These are phyloP conservation scores for Sarcomyxa edulis DNA, from an alignment of 768 basidiomycete genomes.

Conservation along the genomic window DNA sequence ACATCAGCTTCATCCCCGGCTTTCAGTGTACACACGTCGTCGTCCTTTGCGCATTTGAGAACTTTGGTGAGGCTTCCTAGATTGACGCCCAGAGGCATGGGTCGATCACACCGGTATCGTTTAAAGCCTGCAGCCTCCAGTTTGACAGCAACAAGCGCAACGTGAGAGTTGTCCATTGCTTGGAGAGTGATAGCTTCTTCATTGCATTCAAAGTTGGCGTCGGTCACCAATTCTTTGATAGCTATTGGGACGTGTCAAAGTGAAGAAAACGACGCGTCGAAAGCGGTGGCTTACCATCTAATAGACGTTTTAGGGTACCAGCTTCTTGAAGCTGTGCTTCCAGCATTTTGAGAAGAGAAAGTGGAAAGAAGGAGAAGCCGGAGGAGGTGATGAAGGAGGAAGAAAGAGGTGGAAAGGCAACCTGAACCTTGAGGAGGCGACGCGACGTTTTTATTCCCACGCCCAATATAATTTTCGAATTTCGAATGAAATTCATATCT, in stretches of 20 bases:
- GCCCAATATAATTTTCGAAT: no score
- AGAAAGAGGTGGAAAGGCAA: no score
- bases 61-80: conserved; percentile 89
- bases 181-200: conserved; percentile 94
- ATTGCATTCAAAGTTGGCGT: conserved; percentile 96
- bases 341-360: conserved; percentile 52
- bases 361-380: conserved; percentile 6
- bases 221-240: conserved; percentile 95
- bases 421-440: no score
- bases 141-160: conserved; percentile 90
- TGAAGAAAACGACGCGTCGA: background rate
- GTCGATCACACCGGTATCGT: conserved; percentile 89
- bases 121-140: conserved; percentile 78
- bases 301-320: conserved; percentile 82
- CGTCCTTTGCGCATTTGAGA: conserved; percentile 94
- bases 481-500: no score
- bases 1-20: conserved; percentile 89
- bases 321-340: conserved; percentile 92
- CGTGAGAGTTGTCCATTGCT: conserved; percentile 99
- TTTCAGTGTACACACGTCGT: conserved; percentile 87
- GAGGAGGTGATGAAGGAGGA: no score
- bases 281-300: conserved; percentile 69
- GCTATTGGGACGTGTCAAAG: conserved; percentile 39
- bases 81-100: conserved; percentile 89
- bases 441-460: no score